These are phyloP conservation scores for Closterium sp. DNA, from an alignment of 139 green algal species.

Conservation along the genomic window DNA sequence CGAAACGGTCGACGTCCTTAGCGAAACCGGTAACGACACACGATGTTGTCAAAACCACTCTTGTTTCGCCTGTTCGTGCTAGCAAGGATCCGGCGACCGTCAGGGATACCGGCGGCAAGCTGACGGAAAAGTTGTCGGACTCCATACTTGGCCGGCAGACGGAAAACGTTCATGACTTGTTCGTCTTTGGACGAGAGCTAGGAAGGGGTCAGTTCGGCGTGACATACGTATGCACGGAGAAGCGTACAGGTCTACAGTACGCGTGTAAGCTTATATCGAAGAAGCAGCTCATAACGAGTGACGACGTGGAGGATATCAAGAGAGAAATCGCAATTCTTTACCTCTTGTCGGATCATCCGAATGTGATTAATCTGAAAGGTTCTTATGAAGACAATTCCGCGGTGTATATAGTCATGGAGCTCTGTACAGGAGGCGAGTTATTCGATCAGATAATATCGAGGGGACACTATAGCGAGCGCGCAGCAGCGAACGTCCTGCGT, in stretches of 20 bases:
- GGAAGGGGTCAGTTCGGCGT: slow-evolving; percentile 33
- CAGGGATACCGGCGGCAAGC: neutral
- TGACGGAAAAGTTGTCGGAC: neutral
- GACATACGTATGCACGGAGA: slow-evolving; percentile 17
- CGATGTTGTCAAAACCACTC: neutral
- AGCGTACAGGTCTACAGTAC: slow-evolving; percentile 53
- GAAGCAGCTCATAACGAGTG: slow-evolving; percentile 72
- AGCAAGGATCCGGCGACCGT: neutral
- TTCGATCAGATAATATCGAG: slow-evolving; percentile 88
- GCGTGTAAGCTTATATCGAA: slow-evolving; percentile 92
- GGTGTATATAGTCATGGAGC: slow-evolving; percentile 46
- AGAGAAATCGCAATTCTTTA: slow-evolving; percentile 93
- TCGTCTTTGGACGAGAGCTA: slow-evolving; percentile 2
- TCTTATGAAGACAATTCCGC: slow-evolving; percentile 34
- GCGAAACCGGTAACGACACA: neutral
- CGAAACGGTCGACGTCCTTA: neutral
- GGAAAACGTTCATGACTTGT: neutral
- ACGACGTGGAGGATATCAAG: slow-evolving; percentile 91
- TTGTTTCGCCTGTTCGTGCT: neutral
- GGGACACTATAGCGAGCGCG: slow-evolving; percentile 79
- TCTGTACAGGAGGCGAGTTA: slow-evolving; percentile 79
- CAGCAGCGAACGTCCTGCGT: slow-evolving; percentile 76
- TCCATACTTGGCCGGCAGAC: neutral
- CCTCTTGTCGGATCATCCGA: slow-evolving; percentile 76
- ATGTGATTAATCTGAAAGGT: slow-evolving; percentile 65